These are phyloP conservation scores for Ceratocystis alfenasii DNA, from an alignment of 2,329 filamentous ascomycete genomes.

Conservation along the genomic window DNA sequence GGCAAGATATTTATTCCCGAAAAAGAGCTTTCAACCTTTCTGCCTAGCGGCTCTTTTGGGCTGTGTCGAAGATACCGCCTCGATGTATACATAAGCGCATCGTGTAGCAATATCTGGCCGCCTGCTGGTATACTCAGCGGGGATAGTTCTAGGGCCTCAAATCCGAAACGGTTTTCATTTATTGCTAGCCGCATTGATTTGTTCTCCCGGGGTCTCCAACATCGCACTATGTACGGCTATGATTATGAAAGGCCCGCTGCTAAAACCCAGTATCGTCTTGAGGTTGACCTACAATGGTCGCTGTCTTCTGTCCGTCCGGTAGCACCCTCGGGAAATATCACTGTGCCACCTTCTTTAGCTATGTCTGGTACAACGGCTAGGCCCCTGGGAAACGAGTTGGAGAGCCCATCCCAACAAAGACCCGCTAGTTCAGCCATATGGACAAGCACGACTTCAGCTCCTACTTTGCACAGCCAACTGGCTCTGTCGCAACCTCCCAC, in stretches of 20 bases:
- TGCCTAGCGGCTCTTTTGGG: conserved; percentile 37
- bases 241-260: conserved; percentile 11
- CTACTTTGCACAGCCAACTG: background rate
- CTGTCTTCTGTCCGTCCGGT: background rate
- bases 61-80: conserved; percentile 41
- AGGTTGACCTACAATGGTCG: conserved; percentile 12
- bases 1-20: conserved; percentile 38
- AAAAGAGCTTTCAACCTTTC: conserved; percentile 40
- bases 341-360: background rate
- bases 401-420: background rate
- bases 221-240: conserved; percentile 15
- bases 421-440: background rate
- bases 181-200: conserved; percentile 18
- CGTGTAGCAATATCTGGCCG: conserved; percentile 41
- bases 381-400: background rate
- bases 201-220: conserved; percentile 15
- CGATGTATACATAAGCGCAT: conserved; percentile 41
- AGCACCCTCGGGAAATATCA: background rate
- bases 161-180: conserved; percentile 13
- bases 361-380: background rate
- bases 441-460: background rate
- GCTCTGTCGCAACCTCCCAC: background rate
- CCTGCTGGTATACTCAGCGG: conserved; percentile 32
- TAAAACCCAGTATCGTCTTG: conserved; percentile 14
- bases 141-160: conserved; percentile 1